A percentile compares a stretch with the other conserved stretches of the same genome.
Conservation (phyloP, 495 filamentous ascomycete species). For the Podospora australis region DNA sequence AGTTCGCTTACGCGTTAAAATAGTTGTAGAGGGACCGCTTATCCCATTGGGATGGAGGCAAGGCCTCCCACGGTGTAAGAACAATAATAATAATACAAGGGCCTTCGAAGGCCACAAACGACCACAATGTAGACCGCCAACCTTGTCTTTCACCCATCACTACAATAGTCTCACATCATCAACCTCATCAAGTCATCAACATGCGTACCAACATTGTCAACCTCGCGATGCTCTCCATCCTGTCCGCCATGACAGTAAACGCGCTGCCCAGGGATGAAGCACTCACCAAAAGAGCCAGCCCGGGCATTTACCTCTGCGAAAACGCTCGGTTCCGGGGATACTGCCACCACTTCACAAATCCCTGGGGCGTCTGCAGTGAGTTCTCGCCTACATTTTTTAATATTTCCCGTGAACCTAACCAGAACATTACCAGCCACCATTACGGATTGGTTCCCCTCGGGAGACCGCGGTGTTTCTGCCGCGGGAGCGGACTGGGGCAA, state of each 20-base stretch:
- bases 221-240: too few species aligned
- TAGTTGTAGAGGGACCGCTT: too few species aligned
- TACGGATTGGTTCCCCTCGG: neutral
- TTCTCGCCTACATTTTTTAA: neutral
- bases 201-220: too few species aligned
- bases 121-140: too few species aligned
- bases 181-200: too few species aligned
- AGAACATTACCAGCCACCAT: neutral
- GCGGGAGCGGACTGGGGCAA: neutral
- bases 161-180: too few species aligned
- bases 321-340: neutral
- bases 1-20: too few species aligned
- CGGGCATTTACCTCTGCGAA: neutral
- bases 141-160: too few species aligned
- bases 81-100: too few species aligned
- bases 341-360: neutral
- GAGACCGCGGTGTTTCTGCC: neutral
- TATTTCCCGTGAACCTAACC: neutral
- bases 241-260: neutral
- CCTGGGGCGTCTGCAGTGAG: neutral
- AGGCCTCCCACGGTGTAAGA: too few species aligned
- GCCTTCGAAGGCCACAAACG: too few species aligned
- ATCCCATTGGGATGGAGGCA: too few species aligned
- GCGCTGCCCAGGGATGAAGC: neutral
- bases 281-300: neutral